Evolutionary conservation across 1,139 yeast species (phyloP).

Genomic region (Suhomyces bolitotheri): DNA sequence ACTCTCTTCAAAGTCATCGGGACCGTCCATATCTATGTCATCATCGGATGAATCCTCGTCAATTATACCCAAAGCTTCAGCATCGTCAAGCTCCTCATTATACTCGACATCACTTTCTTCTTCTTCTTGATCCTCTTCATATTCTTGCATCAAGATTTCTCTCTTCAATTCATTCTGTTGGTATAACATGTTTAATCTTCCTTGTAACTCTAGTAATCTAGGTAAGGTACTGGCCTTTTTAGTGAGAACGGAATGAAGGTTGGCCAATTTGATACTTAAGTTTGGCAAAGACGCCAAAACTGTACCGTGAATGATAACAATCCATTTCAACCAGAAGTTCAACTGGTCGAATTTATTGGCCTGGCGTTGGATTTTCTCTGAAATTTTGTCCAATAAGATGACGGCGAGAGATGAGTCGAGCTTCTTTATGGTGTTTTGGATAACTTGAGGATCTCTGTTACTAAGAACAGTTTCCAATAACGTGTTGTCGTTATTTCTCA

Average conservation of each 20-base stretch:
- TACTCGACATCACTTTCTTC: conserved; percentile 41
- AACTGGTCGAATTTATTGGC: conserved; percentile 67
- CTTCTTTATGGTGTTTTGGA: conserved; percentile 69
- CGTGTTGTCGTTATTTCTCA: conserved; percentile 69
- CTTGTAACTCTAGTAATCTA: conserved; percentile 77
- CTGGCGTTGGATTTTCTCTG: conserved; percentile 78
- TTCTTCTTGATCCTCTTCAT: conserved; percentile 28
- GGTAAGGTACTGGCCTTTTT: conserved; percentile 77
- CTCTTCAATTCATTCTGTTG: conserved; percentile 70
- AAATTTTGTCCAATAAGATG: conserved; percentile 71
- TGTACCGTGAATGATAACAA: conserved; percentile 88
- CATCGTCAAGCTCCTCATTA: conserved; percentile 45
- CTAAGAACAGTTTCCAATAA: conserved; percentile 77
- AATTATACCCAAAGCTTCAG: conserved; percentile 28
- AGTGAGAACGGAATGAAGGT: conserved; percentile 73
- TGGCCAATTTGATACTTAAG: conserved; percentile 64
- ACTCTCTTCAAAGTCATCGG: conserved; percentile 23
- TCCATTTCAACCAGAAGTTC: conserved; percentile 92
- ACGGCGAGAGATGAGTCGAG: conserved; percentile 76
- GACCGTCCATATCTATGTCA: conserved; percentile 20
- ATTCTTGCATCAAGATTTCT: conserved; percentile 40
- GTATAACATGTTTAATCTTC: conserved; percentile 69
- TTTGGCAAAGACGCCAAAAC: conserved; percentile 68
- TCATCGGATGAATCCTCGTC: conserved; percentile 23
- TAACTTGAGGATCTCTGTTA: conserved; percentile 70